phyloP scores from a whole-genome alignment of 2,329 filamentous ascomycete species.

The Celoporthe dispersa region DNA sequence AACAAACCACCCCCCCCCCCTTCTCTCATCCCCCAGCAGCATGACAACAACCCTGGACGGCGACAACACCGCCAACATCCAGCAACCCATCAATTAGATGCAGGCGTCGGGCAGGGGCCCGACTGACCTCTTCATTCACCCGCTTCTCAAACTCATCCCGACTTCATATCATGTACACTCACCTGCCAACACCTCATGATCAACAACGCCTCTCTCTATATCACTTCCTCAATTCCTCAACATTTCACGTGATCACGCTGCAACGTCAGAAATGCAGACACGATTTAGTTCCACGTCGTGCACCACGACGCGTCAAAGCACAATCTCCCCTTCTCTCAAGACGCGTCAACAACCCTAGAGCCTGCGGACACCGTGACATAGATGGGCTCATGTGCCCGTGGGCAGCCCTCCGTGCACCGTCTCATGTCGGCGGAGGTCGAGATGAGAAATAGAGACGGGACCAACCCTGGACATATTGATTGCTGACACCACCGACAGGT shows the following conservation, averaged over 20 bases:
- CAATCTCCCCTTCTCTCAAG: background rate
- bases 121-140: background rate
- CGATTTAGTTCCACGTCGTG: background rate
- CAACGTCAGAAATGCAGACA: background rate
- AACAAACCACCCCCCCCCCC: background rate
- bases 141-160: too few species aligned
- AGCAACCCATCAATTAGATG: background rate
- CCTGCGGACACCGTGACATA: background rate
- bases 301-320: background rate
- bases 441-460: background rate
- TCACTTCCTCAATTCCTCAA: background rate
- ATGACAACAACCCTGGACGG: background rate
- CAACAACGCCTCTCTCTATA: background rate
- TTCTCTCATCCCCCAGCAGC: background rate
- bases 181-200: background rate
- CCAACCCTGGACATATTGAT: background rate
- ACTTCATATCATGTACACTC: background rate
- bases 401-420: background rate
- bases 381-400: background rate
- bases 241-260: constrained; percentile 14
- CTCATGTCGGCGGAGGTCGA: background rate
- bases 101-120: background rate
- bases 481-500: constrained; percentile 56
- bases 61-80: background rate
- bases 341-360: background rate